A percentile compares a stretch with the other conserved stretches of the same genome.
These are phyloP conservation scores for Plasmodium sp. DNA, from an alignment of 169 alveolate genomes.

Conservation along the genomic window DNA sequence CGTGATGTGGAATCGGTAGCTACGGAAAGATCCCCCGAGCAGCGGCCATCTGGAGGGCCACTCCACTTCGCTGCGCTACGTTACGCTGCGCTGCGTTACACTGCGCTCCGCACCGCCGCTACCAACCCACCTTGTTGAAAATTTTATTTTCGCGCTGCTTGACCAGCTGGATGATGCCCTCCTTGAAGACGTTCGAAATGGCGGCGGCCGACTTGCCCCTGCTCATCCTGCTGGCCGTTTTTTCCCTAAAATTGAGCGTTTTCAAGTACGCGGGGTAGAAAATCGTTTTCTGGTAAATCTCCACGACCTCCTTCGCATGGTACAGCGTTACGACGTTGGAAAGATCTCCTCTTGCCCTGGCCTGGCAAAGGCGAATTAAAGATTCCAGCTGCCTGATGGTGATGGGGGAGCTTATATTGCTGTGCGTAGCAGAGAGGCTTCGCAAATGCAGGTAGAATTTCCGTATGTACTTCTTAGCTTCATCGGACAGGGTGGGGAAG, in stretches of 20 bases:
- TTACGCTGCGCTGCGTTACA: not conserved
- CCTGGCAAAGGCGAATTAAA: constrained; percentile 91
- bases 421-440: constrained; percentile 24
- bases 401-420: constrained; percentile 80
- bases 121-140: constrained; percentile 20
- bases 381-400: constrained; percentile 92
- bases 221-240: not conserved
- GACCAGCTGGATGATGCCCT: constrained; percentile 36
- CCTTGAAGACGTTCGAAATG: constrained; percentile 25
- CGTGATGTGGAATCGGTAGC: not conserved
- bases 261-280: constrained; percentile 50
- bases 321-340: constrained; percentile 71
- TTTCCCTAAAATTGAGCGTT: constrained; percentile 35
- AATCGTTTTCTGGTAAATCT: constrained; percentile 79
- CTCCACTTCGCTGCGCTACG: not conserved
- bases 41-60: not conserved
- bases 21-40: not conserved
- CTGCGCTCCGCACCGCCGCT: not conserved
- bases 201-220: constrained; percentile 50
- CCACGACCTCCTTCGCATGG: constrained; percentile 82
- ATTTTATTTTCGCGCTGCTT: constrained; percentile 12
- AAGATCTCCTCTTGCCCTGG: constrained; percentile 90
- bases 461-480: constrained; percentile 52
- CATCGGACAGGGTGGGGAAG: constrained; percentile 35
- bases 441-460: constrained; percentile 60